Base-by-base conservation (phyloP, 306 rosid genomes). In the Cucurbita moschata region DNA sequence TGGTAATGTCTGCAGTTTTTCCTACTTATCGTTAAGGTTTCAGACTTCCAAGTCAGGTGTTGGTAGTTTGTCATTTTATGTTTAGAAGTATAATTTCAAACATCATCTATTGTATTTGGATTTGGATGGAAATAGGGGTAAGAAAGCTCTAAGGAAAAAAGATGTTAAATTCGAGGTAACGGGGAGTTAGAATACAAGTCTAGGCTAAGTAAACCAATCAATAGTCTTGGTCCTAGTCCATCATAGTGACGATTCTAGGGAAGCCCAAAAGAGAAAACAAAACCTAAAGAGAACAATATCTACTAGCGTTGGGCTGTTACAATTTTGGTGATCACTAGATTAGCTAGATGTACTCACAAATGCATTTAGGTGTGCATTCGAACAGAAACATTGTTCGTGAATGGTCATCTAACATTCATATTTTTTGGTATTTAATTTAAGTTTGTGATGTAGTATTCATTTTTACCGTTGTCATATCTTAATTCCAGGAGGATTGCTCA, bases 401-500 rank as follows among this genome's bases (percentile, higher is more conserved):
- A 50, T 23, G 75, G 30, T 35, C 47, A 71, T 15, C 74, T 71
- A 38, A 38, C 54, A 39, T 38, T 70, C 65, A 18, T 69, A 35
- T 71, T 18, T 19, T 18, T 55, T 8, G 74, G 66, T 54, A 71
- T 78, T 54, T 53, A 3, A 30, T 51, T 60, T 42, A 49, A 47
- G 21, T 65, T 69, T 44, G 30, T 11, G 44, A 65, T 51, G 38
- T 78, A 21, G 44, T 61, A 62, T 37, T 63, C 42, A 30, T 52
- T 54, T 23, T 85, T 79, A 84, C 81, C 75, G 55, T 16, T 79
- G 78, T 50, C 52, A 75, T 82, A 86, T 79, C 69, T 78, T 75
- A 81, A 80, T 84, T 54, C 26, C 91, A 95, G 99, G 91, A 91
- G 96, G 86, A 88, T 95, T 74, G 99, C 99, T 44, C 84, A 81